Percentiles rank a stretch among this genome's conserved stretches.
phyloP scores from a whole-genome alignment of 1,284 basidiomycete species.

The Tausonia pullulans region DNA sequence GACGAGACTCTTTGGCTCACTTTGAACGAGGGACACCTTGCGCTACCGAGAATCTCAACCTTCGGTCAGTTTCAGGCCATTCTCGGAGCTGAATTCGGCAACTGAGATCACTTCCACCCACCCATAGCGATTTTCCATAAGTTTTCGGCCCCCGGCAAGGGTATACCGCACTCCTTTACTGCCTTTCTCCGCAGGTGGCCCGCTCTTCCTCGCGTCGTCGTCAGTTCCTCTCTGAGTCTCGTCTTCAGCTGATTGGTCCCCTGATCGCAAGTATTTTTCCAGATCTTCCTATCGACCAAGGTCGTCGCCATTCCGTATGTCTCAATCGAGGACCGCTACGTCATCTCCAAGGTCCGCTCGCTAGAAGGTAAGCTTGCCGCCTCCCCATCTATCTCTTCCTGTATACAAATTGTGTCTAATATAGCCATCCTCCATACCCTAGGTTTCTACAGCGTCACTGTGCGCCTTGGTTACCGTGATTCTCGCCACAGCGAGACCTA shows the following conservation, averaged over 20 bases:
- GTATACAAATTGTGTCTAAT: too few species aligned
- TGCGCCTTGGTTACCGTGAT: slow-evolving; percentile 52
- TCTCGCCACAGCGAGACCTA: slow-evolving; percentile 38
- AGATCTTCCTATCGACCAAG: slow-evolving; percentile 51
- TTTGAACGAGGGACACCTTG: too few species aligned
- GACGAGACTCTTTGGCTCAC: too few species aligned
- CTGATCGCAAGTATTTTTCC: not conserved
- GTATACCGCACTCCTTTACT: slow-evolving; percentile 3
- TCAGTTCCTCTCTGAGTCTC: slow-evolving; percentile 25
- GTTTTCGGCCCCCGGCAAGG: slow-evolving; percentile 8
- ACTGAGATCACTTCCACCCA: too few species aligned
- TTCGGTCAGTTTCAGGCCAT: too few species aligned
- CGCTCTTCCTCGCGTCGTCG: slow-evolving; percentile 46
- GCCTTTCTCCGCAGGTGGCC: slow-evolving; percentile 48
- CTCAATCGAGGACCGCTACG: slow-evolving; percentile 41
- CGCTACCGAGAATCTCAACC: too few species aligned
- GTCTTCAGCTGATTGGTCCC: not conserved
- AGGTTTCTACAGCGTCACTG: slow-evolving; percentile 53
- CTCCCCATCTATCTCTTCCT: not conserved
- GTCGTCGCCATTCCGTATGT: slow-evolving; percentile 44
- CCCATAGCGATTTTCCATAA: too few species aligned
- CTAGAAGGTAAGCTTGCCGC: slow-evolving; percentile 36
- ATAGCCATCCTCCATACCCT: not conserved
- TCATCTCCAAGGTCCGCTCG: slow-evolving; percentile 45
- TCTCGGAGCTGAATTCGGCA: too few species aligned